These are phyloP conservation scores for Starmerella ratchasimensis DNA, from an alignment of 805 yeast species.

Conservation along the genomic window DNA sequence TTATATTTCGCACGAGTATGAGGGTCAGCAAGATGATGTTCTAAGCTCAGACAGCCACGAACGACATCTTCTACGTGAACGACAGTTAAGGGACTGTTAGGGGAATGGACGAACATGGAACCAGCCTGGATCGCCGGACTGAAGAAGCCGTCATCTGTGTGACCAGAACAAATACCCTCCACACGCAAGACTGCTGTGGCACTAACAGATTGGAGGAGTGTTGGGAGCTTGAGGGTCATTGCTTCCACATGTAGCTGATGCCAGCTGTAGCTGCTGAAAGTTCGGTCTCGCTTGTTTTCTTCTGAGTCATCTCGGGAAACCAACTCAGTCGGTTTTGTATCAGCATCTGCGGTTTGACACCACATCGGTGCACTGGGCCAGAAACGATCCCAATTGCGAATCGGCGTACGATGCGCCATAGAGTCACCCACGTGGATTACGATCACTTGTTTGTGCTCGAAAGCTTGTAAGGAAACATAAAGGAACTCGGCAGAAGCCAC, in stretches of 20 bases:
- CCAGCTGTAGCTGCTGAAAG: constrained; percentile 22
- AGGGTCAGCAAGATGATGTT: constrained; percentile 20
- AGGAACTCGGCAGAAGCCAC: constrained; percentile 16
- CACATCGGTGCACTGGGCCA: constrained; percentile 12
- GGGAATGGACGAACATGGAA: constrained; percentile 18
- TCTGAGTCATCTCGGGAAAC: not conserved
- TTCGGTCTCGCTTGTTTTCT: constrained; percentile 9
- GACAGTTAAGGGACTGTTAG: constrained; percentile 20
- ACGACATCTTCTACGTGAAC: constrained; percentile 28
- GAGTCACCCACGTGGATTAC: constrained; percentile 20
- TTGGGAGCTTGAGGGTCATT: constrained; percentile 3
- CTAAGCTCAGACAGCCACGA: constrained; percentile 33
- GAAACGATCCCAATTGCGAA: constrained; percentile 12
- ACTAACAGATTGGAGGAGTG: constrained; percentile 1
- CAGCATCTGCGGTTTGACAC: constrained; percentile 8
- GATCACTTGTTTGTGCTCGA: constrained; percentile 4
- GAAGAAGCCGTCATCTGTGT: constrained; percentile 21
- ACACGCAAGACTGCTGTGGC: constrained; percentile 18
- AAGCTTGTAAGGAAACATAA: constrained; percentile 10
- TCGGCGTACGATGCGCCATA: constrained; percentile 18
- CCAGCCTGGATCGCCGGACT: constrained; percentile 17
- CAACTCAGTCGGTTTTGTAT: not conserved
- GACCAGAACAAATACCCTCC: constrained; percentile 22
- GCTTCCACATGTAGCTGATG: constrained; percentile 21
- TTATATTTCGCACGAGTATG: constrained; percentile 8